Evolutionary conservation across 192 early-diverging fungal genomes (phyloP).

Genomic region (Tieghemiomyces parasiticus): DNA sequence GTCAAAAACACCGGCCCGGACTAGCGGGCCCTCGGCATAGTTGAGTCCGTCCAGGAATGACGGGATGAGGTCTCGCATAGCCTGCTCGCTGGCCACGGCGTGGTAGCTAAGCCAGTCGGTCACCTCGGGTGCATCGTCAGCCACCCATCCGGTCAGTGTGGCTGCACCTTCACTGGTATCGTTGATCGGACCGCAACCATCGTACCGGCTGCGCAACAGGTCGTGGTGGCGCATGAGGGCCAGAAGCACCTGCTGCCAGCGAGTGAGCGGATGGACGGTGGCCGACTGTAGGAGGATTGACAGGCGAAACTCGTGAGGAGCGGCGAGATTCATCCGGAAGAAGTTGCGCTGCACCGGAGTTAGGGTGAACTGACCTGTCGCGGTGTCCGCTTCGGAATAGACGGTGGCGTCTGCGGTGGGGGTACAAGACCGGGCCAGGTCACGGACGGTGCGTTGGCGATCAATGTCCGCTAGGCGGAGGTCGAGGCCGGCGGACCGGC

Average conservation of each 20-base stretch:
- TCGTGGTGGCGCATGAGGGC: neutral
- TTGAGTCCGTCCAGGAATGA: neutral
- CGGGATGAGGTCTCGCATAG: neutral
- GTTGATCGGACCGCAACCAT: no score
- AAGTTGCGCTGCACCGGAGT: constrained; percentile 6
- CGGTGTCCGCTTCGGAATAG: neutral
- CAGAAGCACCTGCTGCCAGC: neutral
- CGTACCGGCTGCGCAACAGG: neutral
- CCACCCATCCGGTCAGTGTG: neutral
- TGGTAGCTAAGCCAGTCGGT: neutral
- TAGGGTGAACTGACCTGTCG: neutral
- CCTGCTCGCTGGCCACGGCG: neutral
- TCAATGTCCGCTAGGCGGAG: constrained; percentile 6
- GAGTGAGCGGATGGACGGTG: neutral
- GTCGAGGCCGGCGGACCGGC: neutral
- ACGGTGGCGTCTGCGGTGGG: no score
- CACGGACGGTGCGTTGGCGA: neutral
- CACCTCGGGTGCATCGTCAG: neutral
- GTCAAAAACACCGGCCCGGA: constrained; percentile 7
- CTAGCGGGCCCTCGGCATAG: neutral
- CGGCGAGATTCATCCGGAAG: neutral
- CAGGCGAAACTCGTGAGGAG: neutral
- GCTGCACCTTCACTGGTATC: no score
- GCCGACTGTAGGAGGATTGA: neutral
- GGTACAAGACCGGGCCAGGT: neutral